Base-by-base conservation (phyloP, 2,329 filamentous ascomycete genomes). In the Cucurbitaria berberidis region DNA sequence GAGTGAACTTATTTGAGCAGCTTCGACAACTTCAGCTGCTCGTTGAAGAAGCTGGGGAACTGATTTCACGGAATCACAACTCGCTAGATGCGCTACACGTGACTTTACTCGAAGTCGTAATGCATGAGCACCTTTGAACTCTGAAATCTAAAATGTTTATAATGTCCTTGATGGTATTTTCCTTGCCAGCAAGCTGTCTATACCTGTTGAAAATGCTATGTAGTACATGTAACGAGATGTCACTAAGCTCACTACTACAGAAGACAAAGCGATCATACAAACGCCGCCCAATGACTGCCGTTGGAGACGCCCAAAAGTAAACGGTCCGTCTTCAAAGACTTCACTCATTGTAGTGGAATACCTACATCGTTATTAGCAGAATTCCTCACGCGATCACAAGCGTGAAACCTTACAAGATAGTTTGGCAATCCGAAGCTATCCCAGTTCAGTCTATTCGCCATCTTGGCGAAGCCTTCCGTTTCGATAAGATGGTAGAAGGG, bases 381-480 rank as follows among this genome's bases (percentile, higher is more conserved):
- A 6, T 26, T 11, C 2, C 7, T 21, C 5, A 6, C 7, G 0
- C 15, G 13, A 7, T 11, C 29, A 19, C 6, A 4, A 26, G 16
- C 15, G 9, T 26, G 13, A 7, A 9, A 4, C 77, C 85, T 73
- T 78, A 97, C 95, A 82, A 93, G 93, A 79, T 99, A 99, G 78
- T 98, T 96, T 36, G 95, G 95, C 69, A 98, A 79, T n/a, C 95
- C 95, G 64, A 84, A 91, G 53, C 90, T 85, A 57, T 88, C 83
- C 87, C 92, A 97, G 43, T 92, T 92, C 69, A 99, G 76, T 61
- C 95, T 82, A 74, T 86, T 89, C 11, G 93, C 93, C 95, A 99
- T 99, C 78, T 93, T 96, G 16, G 95, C 93, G 70, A 99, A 99
- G 0, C 95, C 95, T 72, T 99, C 95, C 0, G 95, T 98, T 81